Evolutionary conservation across 1,284 basidiomycete genomes (phyloP), one percentile per base, ranked within the genome.

Genomic region (Ceratobasidium papillatum): DNA sequence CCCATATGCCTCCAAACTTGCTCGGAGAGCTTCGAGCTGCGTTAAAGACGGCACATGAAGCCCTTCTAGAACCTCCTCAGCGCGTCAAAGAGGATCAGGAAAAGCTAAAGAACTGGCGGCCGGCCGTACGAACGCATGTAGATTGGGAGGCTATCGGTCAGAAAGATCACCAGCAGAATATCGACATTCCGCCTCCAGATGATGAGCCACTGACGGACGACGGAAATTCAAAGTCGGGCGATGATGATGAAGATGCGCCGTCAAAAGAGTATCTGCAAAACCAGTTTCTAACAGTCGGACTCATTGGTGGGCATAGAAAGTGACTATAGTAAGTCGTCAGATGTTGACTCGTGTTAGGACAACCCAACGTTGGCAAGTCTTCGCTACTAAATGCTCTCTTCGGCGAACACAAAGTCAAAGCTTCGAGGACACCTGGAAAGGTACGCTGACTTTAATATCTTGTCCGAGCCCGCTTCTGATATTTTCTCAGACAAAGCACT

Each of bases 311-410:
- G 83, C 77, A 32, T n/a, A 56, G 14, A 64, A 32, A 14, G 25
- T n/a, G 22, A 17, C 1, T 17, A 4, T 17, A n/a, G 59, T 2
- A 59, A 17, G 58, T n/a, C 36, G 12, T 32, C 61, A 47, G 38
- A 49, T 58, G 54, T 22, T 51, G 22, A 41, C 0, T 27, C 9
- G 19, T 51, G 47, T 62, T 77, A 93, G 93, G 94, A 12, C 95
- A 97, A 80, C 95, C 95, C 9, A 98, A 97, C 80, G 95, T 97
- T 41, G 96, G 95, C 34, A 98, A 98, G 81, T 95, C 93, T 0
- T 95, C 93, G 0, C 84, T 98, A 1, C 83, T 98, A 56, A 98
- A 98, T 80, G 95, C 95, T 0, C 83, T 98, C 2, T 93, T 98
- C 77, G 95, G 94, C 17, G 84, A 85, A n/a, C 87, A 86, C 65